A percentile compares a stretch with the other conserved stretches of the same genome.
Conservation (phyloP, 768 basidiomycete species). For the Fomitopsis pulvina region DNA sequence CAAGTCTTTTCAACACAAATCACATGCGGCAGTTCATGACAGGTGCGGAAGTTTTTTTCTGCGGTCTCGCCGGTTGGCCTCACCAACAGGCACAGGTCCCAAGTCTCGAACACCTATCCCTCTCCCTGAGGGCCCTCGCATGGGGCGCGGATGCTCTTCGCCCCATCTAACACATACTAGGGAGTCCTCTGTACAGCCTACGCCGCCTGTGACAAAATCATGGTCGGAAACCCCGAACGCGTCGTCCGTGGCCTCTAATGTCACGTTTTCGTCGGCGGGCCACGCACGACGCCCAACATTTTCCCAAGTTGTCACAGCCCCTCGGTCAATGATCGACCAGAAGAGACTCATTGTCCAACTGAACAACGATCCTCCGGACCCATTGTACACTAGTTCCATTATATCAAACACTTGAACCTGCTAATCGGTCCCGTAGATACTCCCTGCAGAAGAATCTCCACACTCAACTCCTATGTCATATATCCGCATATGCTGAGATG, state of each 20-base stretch:
- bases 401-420: background rate
- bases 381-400: slow-evolving; percentile 3
- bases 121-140: slow-evolving; percentile 15
- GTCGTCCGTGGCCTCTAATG: slow-evolving; percentile 27
- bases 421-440: slow-evolving; percentile 6
- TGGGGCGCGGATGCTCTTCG: background rate
- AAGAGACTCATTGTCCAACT: slow-evolving; percentile 31
- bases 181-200: slow-evolving; percentile 12
- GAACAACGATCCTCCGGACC: slow-evolving; percentile 13
- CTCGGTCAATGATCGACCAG: slow-evolving; percentile 28
- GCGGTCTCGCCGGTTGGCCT: slow-evolving; percentile 18
- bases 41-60: slow-evolving; percentile 27
- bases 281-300: slow-evolving; percentile 34
- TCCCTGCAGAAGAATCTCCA: slow-evolving; percentile 23
- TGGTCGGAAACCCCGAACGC: slow-evolving; percentile 16
- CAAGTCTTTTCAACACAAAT: slow-evolving; percentile 64
- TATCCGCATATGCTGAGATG: slow-evolving; percentile 68
- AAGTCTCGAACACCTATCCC: slow-evolving; percentile 14
- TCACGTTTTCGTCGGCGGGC: slow-evolving; percentile 38
- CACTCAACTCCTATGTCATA: slow-evolving; percentile 43
- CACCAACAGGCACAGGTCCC: slow-evolving; percentile 2
- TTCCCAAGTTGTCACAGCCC: slow-evolving; percentile 32
- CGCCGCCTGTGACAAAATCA: slow-evolving; percentile 30
- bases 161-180: background rate
- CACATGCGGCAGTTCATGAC: slow-evolving; percentile 64